Evolutionary conservation across 1,284 basidiomycete species (phyloP).

Genomic region (Leccinum griseonigrum): DNA sequence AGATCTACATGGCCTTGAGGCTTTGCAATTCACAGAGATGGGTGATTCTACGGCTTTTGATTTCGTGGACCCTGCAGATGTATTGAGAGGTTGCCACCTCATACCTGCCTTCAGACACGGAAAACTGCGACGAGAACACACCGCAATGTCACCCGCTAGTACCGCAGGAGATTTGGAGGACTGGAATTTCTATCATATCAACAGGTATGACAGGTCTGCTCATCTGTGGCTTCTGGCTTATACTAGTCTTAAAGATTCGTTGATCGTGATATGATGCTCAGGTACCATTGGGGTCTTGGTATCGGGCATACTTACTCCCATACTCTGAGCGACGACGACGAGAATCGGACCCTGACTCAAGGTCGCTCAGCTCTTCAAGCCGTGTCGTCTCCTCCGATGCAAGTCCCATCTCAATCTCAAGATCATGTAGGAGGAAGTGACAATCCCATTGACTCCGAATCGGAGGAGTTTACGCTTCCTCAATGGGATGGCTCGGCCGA

Average conservation of each 20-base stretch:
- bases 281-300: too few relatives aligned
- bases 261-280: not conserved
- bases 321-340: too few relatives aligned
- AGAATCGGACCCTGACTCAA: too few relatives aligned
- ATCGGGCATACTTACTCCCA: too few relatives aligned
- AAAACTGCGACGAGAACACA: not conserved
- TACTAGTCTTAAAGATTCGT: slow-evolving; percentile 7
- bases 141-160: not conserved
- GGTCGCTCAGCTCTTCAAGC: too few relatives aligned
- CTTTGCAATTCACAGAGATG: not conserved
- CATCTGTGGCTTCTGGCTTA: not conserved
- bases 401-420: too few relatives aligned
- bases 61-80: not conserved
- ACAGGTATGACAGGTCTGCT: not conserved
- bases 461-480: too few relatives aligned
- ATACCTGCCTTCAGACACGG: not conserved
- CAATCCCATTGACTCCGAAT: too few relatives aligned
- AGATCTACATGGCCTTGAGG: not conserved
- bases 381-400: too few relatives aligned
- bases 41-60: not conserved
- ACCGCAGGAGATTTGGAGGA: not conserved
- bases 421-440: too few relatives aligned
- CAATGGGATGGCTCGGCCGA: too few relatives aligned
- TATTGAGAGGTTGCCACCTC: not conserved
- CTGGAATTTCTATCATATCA: not conserved